Evolutionary conservation across 1,139 yeast species (phyloP).

Genomic region (Debaryomycetaceae sp.): DNA sequence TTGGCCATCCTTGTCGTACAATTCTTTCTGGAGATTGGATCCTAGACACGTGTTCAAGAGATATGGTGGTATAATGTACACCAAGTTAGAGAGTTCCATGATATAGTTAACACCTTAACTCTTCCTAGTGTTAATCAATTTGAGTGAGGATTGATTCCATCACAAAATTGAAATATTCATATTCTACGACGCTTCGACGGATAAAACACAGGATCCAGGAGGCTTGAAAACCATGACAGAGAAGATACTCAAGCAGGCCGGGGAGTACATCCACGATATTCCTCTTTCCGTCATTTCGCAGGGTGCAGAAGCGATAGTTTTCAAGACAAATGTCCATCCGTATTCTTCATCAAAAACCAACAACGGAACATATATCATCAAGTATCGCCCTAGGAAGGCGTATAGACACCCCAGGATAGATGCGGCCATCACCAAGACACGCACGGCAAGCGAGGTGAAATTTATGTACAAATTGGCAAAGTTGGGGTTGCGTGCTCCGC

Average conservation of each 20-base stretch:
- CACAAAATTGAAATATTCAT: not conserved
- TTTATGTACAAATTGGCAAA: conserved; percentile 59
- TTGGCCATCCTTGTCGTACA: conserved; percentile 20
- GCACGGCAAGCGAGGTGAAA: conserved; percentile 85
- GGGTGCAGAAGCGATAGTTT: conserved; percentile 95
- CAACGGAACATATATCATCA: conserved; percentile 53
- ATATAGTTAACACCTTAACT: not conserved
- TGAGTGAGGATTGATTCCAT: not conserved
- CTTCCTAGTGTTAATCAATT: not conserved
- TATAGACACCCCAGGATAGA: conserved; percentile 88
- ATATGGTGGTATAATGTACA: conserved; percentile 44
- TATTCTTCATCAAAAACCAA: conserved; percentile 41
- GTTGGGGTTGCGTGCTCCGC: conserved; percentile 64
- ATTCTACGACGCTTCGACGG: not conserved
- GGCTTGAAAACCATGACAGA: conserved; percentile 34
- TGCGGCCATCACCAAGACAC: conserved; percentile 65
- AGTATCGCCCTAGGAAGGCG: conserved; percentile 83
- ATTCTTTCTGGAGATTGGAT: conserved; percentile 24
- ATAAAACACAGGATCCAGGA: not conserved
- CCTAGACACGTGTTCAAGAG: conserved; percentile 39
- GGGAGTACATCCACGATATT: conserved; percentile 41
- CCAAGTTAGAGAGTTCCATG: conserved; percentile 11
- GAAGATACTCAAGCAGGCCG: conserved; percentile 36
- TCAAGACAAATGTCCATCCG: conserved; percentile 64
- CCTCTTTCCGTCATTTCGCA: conserved; percentile 65